Conservation (phyloP, 83 land plant species). For the Picea abies region DNA sequence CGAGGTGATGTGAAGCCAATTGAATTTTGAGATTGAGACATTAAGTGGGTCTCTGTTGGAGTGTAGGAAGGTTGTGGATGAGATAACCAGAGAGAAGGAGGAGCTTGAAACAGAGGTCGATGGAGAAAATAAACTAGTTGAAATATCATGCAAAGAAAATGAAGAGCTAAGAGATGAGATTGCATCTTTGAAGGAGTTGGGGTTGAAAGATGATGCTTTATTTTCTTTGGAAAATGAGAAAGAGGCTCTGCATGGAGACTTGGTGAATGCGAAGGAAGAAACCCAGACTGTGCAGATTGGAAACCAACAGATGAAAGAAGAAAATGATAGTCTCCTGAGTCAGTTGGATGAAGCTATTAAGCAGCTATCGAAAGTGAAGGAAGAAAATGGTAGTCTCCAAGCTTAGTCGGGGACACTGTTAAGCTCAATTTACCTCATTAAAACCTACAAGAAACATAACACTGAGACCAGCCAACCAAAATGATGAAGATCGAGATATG, state of each 20-base stretch:
- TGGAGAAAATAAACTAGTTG: too few relatives aligned
- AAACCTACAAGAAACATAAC: too few relatives aligned
- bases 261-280: neutral
- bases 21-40: neutral
- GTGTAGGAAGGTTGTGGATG: too few relatives aligned
- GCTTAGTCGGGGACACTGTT: neutral
- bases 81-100: neutral
- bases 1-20: neutral
- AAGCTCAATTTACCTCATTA: neutral
- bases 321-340: neutral
- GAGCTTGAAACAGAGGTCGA: too few relatives aligned
- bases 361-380: neutral
- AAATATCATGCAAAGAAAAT: neutral
- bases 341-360: neutral
- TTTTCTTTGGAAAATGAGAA: neutral
- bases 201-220: neutral
- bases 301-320: neutral
- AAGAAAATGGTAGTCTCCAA: neutral
- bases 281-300: too few relatives aligned
- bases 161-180: constrained; percentile 5
- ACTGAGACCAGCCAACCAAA: too few relatives aligned
- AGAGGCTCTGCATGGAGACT: neutral
- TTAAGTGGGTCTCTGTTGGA: neutral
- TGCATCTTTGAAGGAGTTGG: neutral
- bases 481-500: too few relatives aligned